Evolutionary conservation across 345 rosid genomes (phyloP), one percentile per base, ranked within the genome.

Genomic region (Salix viminalis): DNA sequence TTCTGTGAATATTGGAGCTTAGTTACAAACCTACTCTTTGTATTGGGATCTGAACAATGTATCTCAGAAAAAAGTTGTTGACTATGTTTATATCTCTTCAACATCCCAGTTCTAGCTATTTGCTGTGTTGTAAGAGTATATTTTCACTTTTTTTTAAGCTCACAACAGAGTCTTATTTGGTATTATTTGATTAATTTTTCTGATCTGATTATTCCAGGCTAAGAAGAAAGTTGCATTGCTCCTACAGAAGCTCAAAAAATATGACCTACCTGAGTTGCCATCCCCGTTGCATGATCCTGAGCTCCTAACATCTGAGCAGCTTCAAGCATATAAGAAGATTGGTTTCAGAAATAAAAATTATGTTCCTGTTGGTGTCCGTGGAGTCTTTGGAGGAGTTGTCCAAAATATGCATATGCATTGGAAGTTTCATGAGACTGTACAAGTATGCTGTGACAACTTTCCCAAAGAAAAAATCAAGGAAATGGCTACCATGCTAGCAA

Each of bases 341-440:
- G 98, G 99, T 68, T 91, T 91, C 79, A 91, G 79, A 85, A 95
- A 95, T 76, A 95, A 87, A 76, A 93, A 95, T 73, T 95, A 95
- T 75, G 98, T 93, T 28, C 98, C 98, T 41, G 99, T 95, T 58
- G 99, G 99, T 87, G 94, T 93, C 50, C 92, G 99, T 77, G 99
- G 99, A 69, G 99, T 95, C 73, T 95, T 95, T 84, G 97, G 98
- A 75, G 99, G 99, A 73, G 99, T 93, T 36, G 98, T 95, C 7
- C 99, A 93, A 73, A 95, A 95, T 82, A 91, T 95, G 98, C 99
- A 95, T 87, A 87, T 95, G 76, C 99, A 95, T 65, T 95, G 98
- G 99, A 95, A 95, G 87, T 95, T 95, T 87, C 99, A 95, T 71
- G 98, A 95, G 89, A 95, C 99, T 0, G 97, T 95, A 50, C 99